These are phyloP conservation scores for Cyclotella choctawhatcheeana DNA, from an alignment of 108 stramenopile species.

Conservation along the genomic window DNA sequence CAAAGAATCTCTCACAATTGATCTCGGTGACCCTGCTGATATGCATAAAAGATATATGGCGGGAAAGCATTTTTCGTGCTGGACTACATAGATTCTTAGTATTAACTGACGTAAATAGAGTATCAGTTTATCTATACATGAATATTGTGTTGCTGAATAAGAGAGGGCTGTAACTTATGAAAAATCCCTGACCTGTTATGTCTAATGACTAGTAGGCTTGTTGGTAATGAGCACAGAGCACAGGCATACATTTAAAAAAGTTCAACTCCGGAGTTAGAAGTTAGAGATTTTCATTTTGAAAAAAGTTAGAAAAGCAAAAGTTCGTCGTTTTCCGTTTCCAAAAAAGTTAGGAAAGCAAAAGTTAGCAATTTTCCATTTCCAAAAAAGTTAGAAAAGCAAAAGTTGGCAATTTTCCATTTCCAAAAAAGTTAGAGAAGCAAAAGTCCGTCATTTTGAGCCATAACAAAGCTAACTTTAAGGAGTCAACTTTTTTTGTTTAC, in stretches of 20 bases:
- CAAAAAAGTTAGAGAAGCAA: not conserved
- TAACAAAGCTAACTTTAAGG: not conserved
- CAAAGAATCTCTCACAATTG: too few species aligned
- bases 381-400: not conserved
- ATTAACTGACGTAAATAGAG: too few species aligned
- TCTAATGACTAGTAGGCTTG: too few species aligned
- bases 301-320: not conserved
- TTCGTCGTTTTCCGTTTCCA: not conserved
- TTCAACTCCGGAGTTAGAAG: not conserved
- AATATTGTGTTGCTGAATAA: too few species aligned
- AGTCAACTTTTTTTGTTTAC: not conserved
- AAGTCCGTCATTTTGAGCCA: not conserved
- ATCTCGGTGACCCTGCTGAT: too few species aligned
- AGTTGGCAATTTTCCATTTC: not conserved
- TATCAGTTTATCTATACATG: too few species aligned
- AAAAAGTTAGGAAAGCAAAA: not conserved
- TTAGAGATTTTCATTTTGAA: not conserved
- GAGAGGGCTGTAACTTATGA: too few species aligned
- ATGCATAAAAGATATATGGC: too few species aligned
- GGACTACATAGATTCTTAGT: too few species aligned
- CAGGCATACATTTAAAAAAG: not conserved
- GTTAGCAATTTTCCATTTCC: not conserved
- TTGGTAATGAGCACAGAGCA: too few species aligned
- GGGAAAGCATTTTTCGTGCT: too few species aligned
- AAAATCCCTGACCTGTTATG: too few species aligned